Evolutionary conservation across 768 basidiomycete genomes (phyloP).

Genomic region (Chalciporus piperatus): DNA sequence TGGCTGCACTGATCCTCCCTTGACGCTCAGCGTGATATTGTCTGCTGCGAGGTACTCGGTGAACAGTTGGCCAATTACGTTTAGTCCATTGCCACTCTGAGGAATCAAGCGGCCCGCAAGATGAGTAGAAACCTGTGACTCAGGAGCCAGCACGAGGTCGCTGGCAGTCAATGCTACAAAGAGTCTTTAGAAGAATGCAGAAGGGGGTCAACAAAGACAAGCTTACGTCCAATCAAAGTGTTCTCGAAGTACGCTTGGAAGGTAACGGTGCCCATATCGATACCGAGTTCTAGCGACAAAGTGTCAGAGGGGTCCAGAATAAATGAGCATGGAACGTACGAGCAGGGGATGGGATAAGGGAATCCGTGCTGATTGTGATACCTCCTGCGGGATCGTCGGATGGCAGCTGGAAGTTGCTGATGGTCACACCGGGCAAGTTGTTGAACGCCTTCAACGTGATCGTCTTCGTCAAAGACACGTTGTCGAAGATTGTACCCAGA

Average conservation of each 20-base stretch:
- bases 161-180: slow-evolving; percentile 49
- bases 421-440: slow-evolving; percentile 64
- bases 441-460: slow-evolving; percentile 70
- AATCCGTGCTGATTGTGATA: slow-evolving; percentile 67
- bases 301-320: slow-evolving; percentile 11
- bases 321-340: slow-evolving; percentile 42
- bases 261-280: slow-evolving; percentile 61
- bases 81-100: slow-evolving; percentile 52
- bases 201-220: background rate
- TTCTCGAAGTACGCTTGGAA: slow-evolving; percentile 63
- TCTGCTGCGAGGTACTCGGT: slow-evolving; percentile 61
- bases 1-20: slow-evolving; percentile 61
- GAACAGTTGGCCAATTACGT: slow-evolving; percentile 60
- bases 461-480: slow-evolving; percentile 57
- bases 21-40: slow-evolving; percentile 58
- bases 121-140: slow-evolving; percentile 46
- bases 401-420: slow-evolving; percentile 69
- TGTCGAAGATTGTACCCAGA: slow-evolving; percentile 67
- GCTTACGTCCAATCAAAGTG: slow-evolving; percentile 59
- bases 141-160: slow-evolving; percentile 49
- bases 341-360: slow-evolving; percentile 60
- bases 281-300: slow-evolving; percentile 53
- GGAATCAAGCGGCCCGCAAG: slow-evolving; percentile 65
- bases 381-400: slow-evolving; percentile 66
- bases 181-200: background rate